These are phyloP conservation scores for Pseudomassariella vexata DNA, from an alignment of 2,329 filamentous ascomycete genomes.

Conservation along the genomic window DNA sequence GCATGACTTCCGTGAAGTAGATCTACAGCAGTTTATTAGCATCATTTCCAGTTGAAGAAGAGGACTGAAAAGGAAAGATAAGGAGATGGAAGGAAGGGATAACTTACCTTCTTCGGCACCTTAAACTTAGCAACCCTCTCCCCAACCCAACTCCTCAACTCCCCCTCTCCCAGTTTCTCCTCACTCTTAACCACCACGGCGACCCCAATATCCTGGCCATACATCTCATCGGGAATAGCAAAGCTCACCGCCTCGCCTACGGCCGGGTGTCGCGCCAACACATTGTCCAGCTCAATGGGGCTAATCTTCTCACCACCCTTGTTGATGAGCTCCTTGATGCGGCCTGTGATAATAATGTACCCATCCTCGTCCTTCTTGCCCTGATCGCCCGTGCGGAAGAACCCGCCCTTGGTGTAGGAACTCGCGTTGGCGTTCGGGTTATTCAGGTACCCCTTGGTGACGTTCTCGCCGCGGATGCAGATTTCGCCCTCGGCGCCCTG, in stretches of 20 bases:
- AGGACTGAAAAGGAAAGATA: neutral
- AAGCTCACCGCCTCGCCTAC: conserved; percentile 79
- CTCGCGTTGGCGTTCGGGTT: conserved; percentile 70
- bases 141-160: conserved; percentile 62
- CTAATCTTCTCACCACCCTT: conserved; percentile 88
- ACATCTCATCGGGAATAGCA: conserved; percentile 74
- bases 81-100: neutral
- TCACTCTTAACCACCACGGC: conserved; percentile 69
- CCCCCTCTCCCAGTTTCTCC: conserved; percentile 47
- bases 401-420: conserved; percentile 68
- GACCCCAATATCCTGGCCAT: conserved; percentile 75
- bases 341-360: conserved; percentile 81
- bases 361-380: conserved; percentile 75
- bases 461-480: conserved; percentile 75
- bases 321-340: conserved; percentile 90
- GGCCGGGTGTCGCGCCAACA: conserved; percentile 65
- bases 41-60: neutral
- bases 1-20: conserved; percentile 79
- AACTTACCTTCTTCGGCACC: conserved; percentile 69
- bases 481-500: conserved; percentile 74
- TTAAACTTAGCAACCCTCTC: conserved; percentile 78
- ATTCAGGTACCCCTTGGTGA: conserved; percentile 81
- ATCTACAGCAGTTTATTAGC: conserved; percentile 43
- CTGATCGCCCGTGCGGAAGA: conserved; percentile 85
- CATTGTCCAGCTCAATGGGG: conserved; percentile 82